These are phyloP conservation scores for Potentilla sterilis DNA, from an alignment of 306 rosid species.

Conservation along the genomic window DNA sequence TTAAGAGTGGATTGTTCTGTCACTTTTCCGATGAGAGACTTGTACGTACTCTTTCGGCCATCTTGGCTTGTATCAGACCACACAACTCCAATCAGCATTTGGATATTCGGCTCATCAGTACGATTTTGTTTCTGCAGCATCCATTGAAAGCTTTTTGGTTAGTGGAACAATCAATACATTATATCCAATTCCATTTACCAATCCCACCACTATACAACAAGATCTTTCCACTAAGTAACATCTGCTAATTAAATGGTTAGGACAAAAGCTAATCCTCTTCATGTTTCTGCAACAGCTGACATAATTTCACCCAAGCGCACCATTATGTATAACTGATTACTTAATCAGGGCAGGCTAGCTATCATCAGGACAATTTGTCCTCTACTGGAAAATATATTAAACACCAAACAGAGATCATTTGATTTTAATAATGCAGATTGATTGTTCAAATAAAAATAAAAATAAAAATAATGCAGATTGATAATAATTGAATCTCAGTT, in stretches of 20 bases:
- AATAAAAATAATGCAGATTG: neutral
- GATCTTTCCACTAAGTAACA: slow-evolving; percentile 34
- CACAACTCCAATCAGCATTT: neutral
- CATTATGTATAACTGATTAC: slow-evolving; percentile 13
- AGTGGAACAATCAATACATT: slow-evolving; percentile 42
- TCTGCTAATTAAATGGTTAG: slow-evolving; percentile 32
- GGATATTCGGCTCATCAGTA: neutral
- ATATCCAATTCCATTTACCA: slow-evolving; percentile 34
- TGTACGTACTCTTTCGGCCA: neutral
- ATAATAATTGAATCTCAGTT: slow-evolving; percentile 10
- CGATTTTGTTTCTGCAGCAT: slow-evolving; percentile 29
- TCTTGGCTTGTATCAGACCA: neutral
- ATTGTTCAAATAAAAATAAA: neutral
- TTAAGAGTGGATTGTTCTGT: neutral
- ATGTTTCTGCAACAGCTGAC: slow-evolving; percentile 29
- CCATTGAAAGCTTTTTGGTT: slow-evolving; percentile 29
- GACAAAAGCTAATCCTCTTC: slow-evolving; percentile 18
- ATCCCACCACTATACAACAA: slow-evolving; percentile 29
- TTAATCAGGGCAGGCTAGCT: neutral
- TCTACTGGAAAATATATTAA: neutral
- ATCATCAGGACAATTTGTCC: neutral
- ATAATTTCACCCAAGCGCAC: slow-evolving; percentile 26
- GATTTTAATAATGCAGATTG: slow-evolving; percentile 7
- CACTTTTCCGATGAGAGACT: neutral
- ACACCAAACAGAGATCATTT: neutral